A percentile compares a stretch with the other conserved stretches of the same genome.
These are phyloP conservation scores for Penicillium cinerascens DNA, from an alignment of 495 filamentous ascomycete genomes.

Conservation along the genomic window DNA sequence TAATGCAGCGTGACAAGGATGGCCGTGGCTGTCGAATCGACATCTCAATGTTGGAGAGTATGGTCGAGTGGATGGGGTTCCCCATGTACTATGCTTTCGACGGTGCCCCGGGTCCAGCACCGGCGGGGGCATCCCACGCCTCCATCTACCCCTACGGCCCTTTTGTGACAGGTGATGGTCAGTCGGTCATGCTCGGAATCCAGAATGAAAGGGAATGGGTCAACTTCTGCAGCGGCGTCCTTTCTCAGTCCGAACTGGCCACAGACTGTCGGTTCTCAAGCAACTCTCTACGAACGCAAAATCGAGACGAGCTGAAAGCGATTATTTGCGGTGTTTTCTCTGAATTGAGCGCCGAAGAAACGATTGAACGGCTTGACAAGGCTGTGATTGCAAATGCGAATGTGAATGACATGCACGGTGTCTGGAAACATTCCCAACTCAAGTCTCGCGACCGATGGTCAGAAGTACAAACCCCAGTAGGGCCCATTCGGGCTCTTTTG, in stretches of 20 bases:
- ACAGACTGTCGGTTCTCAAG: constrained; percentile 34
- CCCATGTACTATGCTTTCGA: constrained; percentile 51
- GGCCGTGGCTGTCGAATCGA: constrained; percentile 44
- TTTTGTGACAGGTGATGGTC: constrained; percentile 44
- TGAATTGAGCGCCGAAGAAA: constrained; percentile 25
- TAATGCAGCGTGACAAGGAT: constrained; percentile 43
- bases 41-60: constrained; percentile 52
- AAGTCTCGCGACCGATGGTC: constrained; percentile 44
- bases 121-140: constrained; percentile 47
- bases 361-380: constrained; percentile 28
- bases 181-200: constrained; percentile 51
- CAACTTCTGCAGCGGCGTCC: constrained; percentile 42
- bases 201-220: constrained; percentile 53
- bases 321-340: constrained; percentile 33
- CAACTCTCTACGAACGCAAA: constrained; percentile 32
- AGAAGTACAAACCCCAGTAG: constrained; percentile 40
- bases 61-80: constrained; percentile 56
- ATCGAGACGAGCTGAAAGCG: constrained; percentile 30
- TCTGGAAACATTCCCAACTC: constrained; percentile 49
- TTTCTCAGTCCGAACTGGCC: constrained; percentile 27
- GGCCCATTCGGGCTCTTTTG: constrained; percentile 38
- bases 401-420: constrained; percentile 48
- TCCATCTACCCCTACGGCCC: constrained; percentile 52
- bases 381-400: constrained; percentile 47
- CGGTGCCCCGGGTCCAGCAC: constrained; percentile 33